Conservation (phyloP, 2,329 filamentous ascomycete species). For the Stagonosporopsis vannaccii region DNA sequence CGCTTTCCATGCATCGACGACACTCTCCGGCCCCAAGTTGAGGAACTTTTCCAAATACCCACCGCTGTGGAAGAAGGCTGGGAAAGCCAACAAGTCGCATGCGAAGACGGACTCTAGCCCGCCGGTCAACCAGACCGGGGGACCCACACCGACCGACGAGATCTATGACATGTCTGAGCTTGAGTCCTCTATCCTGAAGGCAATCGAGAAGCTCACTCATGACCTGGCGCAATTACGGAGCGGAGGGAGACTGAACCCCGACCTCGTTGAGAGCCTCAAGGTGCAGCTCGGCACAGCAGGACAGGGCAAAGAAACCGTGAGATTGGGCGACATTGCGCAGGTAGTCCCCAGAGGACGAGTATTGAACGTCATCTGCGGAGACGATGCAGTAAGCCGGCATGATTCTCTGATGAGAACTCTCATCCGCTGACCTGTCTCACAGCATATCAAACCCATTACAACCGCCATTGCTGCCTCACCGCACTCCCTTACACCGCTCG, state of each 20-base stretch:
- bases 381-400: conserved; percentile 63
- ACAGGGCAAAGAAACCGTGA: conserved; percentile 58
- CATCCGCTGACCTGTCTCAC: conserved; percentile 1
- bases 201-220: conserved; percentile 64
- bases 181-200: conserved; percentile 62
- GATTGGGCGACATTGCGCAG: conserved; percentile 69
- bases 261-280: conserved; percentile 65
- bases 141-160: conserved; percentile 56
- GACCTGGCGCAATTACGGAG: conserved; percentile 68
- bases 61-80: conserved; percentile 59
- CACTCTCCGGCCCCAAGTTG: conserved; percentile 5
- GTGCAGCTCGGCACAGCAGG: conserved; percentile 62
- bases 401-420: neutral
- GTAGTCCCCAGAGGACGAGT: conserved; percentile 70
- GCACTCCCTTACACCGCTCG: conserved; percentile 60
- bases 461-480: conserved; percentile 61
- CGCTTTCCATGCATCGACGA: conserved; percentile 11
- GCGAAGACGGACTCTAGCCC: conserved; percentile 47
- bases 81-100: conserved; percentile 56
- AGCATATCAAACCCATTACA: conserved; percentile 64
- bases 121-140: conserved; percentile 30
- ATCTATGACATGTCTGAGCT: conserved; percentile 68
- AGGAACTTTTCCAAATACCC: conserved; percentile 55
- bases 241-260: conserved; percentile 68
- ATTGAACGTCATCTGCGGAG: conserved; percentile 68